Evolutionary conservation across 805 yeast species (phyloP), one percentile per base, ranked within the genome.

Genomic region (Candida dendrica): DNA sequence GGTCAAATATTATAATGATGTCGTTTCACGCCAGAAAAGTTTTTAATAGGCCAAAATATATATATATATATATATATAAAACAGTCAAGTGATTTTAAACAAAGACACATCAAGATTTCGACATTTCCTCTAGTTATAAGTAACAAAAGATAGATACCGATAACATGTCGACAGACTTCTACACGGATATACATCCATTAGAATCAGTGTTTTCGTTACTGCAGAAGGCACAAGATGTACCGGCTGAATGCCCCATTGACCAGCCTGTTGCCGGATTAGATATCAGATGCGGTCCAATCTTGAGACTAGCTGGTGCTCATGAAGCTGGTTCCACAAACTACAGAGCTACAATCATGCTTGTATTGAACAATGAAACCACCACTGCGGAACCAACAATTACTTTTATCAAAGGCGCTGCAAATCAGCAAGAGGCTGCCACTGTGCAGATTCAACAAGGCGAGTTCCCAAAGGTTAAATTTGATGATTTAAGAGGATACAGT

Each of bases 231-330:
- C 43, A 42, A 19, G 55, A 32, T 3, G 26, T 41, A 2, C 47
- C 50, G 2, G 42, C 44, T 3, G 24, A 41, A 8, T 27, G 40
- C 3, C 53, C 53, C 5, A 26, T 44, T 15, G 18, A 36, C 17
- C 42, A 42, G 15, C 49, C 50, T 8, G 40, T 43, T 35, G 34
- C 19, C 1, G 56, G 52, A 1, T 64, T 70, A 2, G 70, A 73
- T 33, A 66, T 81, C 17, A 64, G 70, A 39, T 80, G 86, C 57
- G 98, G 98, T 2, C 98, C 98, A 0, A 66, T 81, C 26, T 62
- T 90, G 38, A 69, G 93, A 43, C 73, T 82, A 38, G 64, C 78
- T 44, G 89, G 83, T 6, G 75, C 83, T 37, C 63, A 69, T 36
- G 88, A 84, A 48, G 63, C 70, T 13, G 64, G 66, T 3, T 37